Evolutionary conservation across 441 rosid species (phyloP), one percentile per base, ranked within the genome.

Genomic region (Rhodomyrtus psidioides): DNA sequence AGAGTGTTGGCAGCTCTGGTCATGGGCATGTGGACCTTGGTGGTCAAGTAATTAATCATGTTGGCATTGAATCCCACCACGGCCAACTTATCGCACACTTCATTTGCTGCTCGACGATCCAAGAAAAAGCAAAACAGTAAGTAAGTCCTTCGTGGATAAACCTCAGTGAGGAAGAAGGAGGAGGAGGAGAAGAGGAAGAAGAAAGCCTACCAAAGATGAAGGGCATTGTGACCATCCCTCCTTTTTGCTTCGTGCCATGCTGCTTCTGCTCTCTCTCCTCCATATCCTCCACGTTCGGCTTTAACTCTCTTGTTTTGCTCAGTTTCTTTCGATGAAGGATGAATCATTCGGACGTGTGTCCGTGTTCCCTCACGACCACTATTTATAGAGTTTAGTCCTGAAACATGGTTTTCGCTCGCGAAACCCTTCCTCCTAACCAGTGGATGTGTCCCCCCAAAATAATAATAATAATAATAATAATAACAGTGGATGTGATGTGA

Each of bases 1-100:
- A 95, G 93, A 24, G 98, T 94, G 88, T 95, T 97, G 75, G 99
- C 99, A 34, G 99, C 99, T 92, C 94, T 94, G 34, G 98, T 95
- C 84, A 96, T 85, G 6, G 99, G 99, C 93, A 96, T 89, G 85
- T 97, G 96, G 82, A 97, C 90, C 89, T 97, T 93, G 39, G 93
- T 89, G 23, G 98, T 97, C 81, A 96, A 86, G 94, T 97, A 97
- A 91, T 94, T 97, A 75, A 94, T 92, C 99, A 97, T 97, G 87
- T 97, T 97, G 27, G 97, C 75, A 79, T 75, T 53, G 88, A 97
- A 96, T 27, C 99, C 99, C 53, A 95, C 94, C 88, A 95, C 96
- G 7, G 99, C 99, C 83, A 97, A 86, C 90, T 95, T 97, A 91
- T 97, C 99, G 86, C 98, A 94, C 12, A 89, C 91, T 92, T 97